Percentiles rank a stretch among this genome's conserved stretches.
Evolutionary conservation across 352 stramenopile species (phyloP).

Genomic region (Pythium aristosporum): DNA sequence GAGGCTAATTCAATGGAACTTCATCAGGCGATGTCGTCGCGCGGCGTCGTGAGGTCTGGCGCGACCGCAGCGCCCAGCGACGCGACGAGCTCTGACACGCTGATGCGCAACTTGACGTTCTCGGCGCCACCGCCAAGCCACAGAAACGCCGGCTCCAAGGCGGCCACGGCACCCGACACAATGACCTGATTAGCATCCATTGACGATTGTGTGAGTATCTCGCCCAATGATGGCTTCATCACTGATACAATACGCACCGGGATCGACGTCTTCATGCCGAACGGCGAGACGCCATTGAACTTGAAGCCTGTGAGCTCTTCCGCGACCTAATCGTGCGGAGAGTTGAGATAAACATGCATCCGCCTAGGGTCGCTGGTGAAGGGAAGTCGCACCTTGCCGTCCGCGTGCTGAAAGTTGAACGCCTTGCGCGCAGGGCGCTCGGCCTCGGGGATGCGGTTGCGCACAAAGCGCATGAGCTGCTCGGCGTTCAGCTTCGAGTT

Average conservation of each 20-base stretch:
- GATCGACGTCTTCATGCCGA: slow-evolving; percentile 70
- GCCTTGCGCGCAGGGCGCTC: slow-evolving; percentile 67
- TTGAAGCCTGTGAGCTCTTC: slow-evolving; percentile 79
- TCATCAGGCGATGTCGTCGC: slow-evolving; percentile 31
- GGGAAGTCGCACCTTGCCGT: slow-evolving; percentile 37
- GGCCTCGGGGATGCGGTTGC: slow-evolving; percentile 49
- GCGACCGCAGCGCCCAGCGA: slow-evolving; percentile 56
- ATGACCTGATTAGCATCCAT: slow-evolving; percentile 48
- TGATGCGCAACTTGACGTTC: slow-evolving; percentile 76
- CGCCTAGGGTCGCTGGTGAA: neutral
- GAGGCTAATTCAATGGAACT: neutral
- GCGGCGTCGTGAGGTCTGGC: slow-evolving; percentile 52
- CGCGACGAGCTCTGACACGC: slow-evolving; percentile 57
- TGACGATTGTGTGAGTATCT: neutral
- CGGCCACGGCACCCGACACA: slow-evolving; percentile 53
- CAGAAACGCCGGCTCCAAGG: slow-evolving; percentile 56
- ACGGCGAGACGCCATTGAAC: slow-evolving; percentile 84
- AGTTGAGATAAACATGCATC: neutral
- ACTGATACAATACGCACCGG: slow-evolving; percentile 36
- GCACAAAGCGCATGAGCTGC: slow-evolving; percentile 81
- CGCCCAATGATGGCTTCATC: neutral
- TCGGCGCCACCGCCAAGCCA: slow-evolving; percentile 81
- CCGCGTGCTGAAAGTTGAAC: slow-evolving; percentile 88
- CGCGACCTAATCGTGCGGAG: slow-evolving; percentile 37
- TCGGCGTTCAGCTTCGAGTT: slow-evolving; percentile 80